Base-by-base conservation (phyloP, 345 rosid genomes). In the Citrus reticulata region DNA sequence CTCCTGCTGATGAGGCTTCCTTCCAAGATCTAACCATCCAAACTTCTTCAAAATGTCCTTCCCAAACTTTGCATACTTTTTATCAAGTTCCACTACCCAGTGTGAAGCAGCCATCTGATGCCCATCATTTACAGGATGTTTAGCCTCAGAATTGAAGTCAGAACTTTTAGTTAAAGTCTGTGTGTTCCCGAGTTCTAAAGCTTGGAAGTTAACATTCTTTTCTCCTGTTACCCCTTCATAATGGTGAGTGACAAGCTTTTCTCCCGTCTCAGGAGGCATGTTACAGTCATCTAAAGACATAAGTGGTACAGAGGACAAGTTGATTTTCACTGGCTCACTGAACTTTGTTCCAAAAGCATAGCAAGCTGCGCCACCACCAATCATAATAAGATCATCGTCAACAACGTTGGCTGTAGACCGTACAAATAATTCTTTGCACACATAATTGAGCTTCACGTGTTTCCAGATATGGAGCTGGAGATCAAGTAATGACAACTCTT, bases 351-450 rank as follows among this genome's bases (percentile, higher is more conserved):
- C 99, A 90, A 93, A 95, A 42, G 98, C 98, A 85, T 92, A 92
- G 85, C 99, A 95, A 77, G 99, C 91, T 79, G 96, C 95, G 73
- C 98, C 98, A 77, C 99, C 99, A 24, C 98, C 99, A 83, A 95
- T 82, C 83, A 90, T 65, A 5, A 92, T 79, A 78, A 93, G 96
- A 85, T 91, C 88, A 85, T 92, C 90, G 22, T 89, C 90, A 73
- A 92, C 82, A 83, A 95, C 85, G 69, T 81, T 92, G 81, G 90
- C 86, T 30, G 97, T 88, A 86, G 86, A 80, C 46, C 99, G 95
- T 42, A 93, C 97, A 78, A 93, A 86, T 72, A 95, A 78, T 57
- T 91, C 94, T 82, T 84, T 84, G 87, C 90, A 87, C 77, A 87
- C 79, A 73, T 85, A 93, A 80, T 85, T 81, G 75, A 95, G 86